These are phyloP conservation scores for Aspergillus homomorphus DNA, from an alignment of 495 filamentous ascomycete genomes.

Conservation along the genomic window DNA sequence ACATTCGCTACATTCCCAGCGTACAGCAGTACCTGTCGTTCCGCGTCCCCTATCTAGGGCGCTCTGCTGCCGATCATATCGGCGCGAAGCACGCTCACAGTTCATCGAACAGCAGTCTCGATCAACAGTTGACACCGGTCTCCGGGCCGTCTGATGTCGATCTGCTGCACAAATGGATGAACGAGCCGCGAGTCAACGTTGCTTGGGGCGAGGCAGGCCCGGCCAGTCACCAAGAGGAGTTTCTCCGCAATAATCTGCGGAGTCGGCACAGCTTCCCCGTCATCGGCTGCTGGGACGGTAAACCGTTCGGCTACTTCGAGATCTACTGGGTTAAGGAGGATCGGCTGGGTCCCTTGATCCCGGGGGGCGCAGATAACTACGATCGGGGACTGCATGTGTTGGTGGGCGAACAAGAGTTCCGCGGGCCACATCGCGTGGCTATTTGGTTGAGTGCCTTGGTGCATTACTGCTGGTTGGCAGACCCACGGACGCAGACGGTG, in stretches of 20 bases:
- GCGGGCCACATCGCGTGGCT: constrained; percentile 69
- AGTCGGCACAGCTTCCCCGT: constrained; percentile 79
- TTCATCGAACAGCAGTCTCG: constrained; percentile 25
- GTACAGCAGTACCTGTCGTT: constrained; percentile 84
- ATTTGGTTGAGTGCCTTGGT: constrained; percentile 82
- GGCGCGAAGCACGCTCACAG: constrained; percentile 27
- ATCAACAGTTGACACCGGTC: constrained; percentile 21
- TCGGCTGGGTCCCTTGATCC: constrained; percentile 60
- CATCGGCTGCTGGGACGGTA: constrained; percentile 91
- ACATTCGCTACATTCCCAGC: constrained; percentile 80
- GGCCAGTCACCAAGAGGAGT: constrained; percentile 58
- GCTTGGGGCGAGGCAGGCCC: constrained; percentile 78
- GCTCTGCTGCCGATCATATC: constrained; percentile 13
- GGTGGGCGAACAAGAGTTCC: constrained; percentile 88
- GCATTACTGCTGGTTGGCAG: constrained; percentile 77
- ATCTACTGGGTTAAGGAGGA: constrained; percentile 99
- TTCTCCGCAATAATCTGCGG: constrained; percentile 62
- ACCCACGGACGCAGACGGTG: constrained; percentile 77
- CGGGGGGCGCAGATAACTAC: constrained; percentile 64
- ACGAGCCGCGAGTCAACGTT: constrained; percentile 73
- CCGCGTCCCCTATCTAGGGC: constrained; percentile 59
- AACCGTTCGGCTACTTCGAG: constrained; percentile 97
- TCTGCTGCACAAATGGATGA: constrained; percentile 87
- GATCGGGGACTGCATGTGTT: constrained; percentile 87
- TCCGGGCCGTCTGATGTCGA: constrained; percentile 58